These are phyloP conservation scores for Coemansia pectinata DNA, from an alignment of 192 early-diverging fungal genomes.

Conservation along the genomic window DNA sequence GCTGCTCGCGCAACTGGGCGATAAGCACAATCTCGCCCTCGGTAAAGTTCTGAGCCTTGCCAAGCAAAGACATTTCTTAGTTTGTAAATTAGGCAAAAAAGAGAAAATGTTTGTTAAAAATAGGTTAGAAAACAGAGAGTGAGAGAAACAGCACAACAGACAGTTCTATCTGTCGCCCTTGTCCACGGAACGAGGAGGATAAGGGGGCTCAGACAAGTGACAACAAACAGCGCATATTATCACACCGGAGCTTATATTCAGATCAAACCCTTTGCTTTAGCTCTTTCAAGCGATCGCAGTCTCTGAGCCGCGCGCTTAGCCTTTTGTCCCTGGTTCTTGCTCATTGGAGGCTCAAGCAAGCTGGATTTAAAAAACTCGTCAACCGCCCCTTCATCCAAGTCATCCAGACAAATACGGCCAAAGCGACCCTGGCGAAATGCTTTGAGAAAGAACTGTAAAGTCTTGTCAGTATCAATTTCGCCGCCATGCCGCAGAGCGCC, in stretches of 20 bases:
- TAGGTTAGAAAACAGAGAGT: background rate
- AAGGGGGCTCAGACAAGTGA: background rate
- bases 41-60: conserved; percentile 47
- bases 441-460: conserved; percentile 71
- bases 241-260: background rate
- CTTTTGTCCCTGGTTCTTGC: conserved; percentile 50
- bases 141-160: background rate
- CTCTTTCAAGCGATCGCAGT: conserved; percentile 34
- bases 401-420: conserved; percentile 82
- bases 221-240: background rate
- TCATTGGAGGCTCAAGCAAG: conserved; percentile 24
- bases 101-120: background rate
- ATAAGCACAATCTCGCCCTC: conserved; percentile 47
- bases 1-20: conserved; percentile 44
- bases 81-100: background rate
- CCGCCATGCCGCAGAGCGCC: conserved; percentile 69
- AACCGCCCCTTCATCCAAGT: conserved; percentile 58
- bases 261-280: conserved; percentile 17
- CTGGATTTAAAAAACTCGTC: conserved; percentile 52
- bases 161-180: background rate
- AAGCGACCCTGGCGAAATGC: conserved; percentile 83
- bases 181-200: background rate
- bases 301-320: conserved; percentile 42
- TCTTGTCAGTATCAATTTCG: conserved; percentile 63
- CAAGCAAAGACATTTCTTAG: background rate